Evolutionary conservation across 2,329 filamentous ascomycete species (phyloP).

Genomic region (Phialophora macrospora): DNA sequence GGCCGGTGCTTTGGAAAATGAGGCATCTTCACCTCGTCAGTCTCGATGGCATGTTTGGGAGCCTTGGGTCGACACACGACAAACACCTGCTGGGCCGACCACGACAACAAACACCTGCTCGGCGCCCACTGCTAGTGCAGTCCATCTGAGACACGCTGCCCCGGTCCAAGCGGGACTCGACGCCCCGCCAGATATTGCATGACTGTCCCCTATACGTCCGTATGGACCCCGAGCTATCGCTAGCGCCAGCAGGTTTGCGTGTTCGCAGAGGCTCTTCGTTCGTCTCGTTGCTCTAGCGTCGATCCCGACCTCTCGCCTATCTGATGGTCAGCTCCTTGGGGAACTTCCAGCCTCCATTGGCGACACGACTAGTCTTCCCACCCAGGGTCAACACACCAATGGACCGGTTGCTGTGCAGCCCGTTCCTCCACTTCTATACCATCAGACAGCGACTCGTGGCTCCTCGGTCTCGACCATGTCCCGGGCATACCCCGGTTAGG

Average conservation of each 20-base stretch:
- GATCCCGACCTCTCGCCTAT: conserved; percentile 27
- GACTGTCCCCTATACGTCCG: background rate
- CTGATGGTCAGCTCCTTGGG: conserved; percentile 2
- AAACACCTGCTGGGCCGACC: background rate
- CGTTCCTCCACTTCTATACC: conserved; percentile 32
- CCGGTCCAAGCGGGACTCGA: background rate
- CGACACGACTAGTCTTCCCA: conserved; percentile 66
- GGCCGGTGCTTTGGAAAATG: background rate
- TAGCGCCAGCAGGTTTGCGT: conserved; percentile 14
- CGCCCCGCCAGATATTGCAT: too few relatives aligned
- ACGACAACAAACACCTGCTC: background rate
- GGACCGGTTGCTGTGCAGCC: conserved; percentile 18
- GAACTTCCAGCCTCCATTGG: conserved; percentile 62
- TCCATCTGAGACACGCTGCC: background rate
- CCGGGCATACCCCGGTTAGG: background rate
- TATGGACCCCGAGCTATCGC: background rate
- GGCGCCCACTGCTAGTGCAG: background rate
- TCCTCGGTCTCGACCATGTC: conserved; percentile 7
- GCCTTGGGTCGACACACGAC: background rate
- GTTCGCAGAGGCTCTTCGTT: background rate
- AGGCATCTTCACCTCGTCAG: background rate
- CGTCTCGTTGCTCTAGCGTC: conserved; percentile 17
- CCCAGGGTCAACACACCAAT: conserved; percentile 25
- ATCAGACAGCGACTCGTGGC: conserved; percentile 18
- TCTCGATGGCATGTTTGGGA: background rate